These are phyloP conservation scores for Heterobasidion irregulare DNA, from an alignment of 1,284 basidiomycete genomes.

Conservation along the genomic window DNA sequence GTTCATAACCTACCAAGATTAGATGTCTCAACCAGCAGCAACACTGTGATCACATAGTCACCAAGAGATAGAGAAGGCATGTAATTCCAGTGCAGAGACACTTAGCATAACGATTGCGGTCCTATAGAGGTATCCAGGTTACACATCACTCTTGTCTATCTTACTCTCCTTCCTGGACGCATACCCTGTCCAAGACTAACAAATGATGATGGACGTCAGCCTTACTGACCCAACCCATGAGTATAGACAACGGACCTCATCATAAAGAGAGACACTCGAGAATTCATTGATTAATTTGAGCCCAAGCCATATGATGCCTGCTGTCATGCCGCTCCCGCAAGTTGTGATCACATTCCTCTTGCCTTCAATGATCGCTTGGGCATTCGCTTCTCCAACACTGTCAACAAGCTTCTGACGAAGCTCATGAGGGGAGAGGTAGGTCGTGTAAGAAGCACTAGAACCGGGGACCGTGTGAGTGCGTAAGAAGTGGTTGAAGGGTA, in stretches of 20 bases:
- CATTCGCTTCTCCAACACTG: constrained; percentile 49
- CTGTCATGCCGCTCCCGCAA: constrained; percentile 97
- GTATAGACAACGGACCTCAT: constrained; percentile 53
- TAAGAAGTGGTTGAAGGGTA: constrained; percentile 82
- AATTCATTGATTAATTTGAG: constrained; percentile 59
- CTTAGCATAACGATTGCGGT: background rate
- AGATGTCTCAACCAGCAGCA: no score
- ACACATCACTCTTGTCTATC: constrained; percentile 36
- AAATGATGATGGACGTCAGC: constrained; percentile 5
- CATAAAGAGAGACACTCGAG: constrained; percentile 59
- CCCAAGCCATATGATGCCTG: constrained; percentile 87
- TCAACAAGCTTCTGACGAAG: constrained; percentile 54
- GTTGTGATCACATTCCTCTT: constrained; percentile 56
- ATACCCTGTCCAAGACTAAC: constrained; percentile 81
- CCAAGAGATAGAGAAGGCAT: no score
- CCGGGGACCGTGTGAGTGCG: constrained; percentile 36
- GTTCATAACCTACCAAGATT: no score
- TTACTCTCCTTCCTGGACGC: constrained; percentile 55
- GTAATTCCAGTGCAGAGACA: no score
- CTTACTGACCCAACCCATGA: constrained; percentile 4
- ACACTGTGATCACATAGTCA: no score
- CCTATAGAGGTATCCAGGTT: background rate
- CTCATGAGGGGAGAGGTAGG: constrained; percentile 46
- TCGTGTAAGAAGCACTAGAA: constrained; percentile 47
- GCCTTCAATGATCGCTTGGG: constrained; percentile 49